phyloP scores from a whole-genome alignment of 306 rosid species.

The Luffa acutangula region DNA sequence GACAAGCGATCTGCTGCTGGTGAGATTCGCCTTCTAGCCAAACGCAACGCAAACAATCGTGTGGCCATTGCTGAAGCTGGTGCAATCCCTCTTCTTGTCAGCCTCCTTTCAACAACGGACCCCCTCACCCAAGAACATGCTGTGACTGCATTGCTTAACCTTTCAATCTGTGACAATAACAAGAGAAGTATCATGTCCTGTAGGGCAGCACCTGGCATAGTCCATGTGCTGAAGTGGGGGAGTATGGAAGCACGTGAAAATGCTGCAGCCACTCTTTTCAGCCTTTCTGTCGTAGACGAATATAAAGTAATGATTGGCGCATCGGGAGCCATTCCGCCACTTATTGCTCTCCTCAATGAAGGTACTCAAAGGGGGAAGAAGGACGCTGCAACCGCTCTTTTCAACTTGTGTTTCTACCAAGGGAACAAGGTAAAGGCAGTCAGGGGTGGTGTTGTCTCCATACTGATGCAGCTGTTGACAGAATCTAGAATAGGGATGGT shows the following conservation, averaged over 20 bases:
- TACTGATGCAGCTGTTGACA: slow-evolving; percentile 70
- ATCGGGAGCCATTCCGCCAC: slow-evolving; percentile 84
- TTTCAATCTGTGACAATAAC: slow-evolving; percentile 83
- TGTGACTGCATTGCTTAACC: slow-evolving; percentile 89
- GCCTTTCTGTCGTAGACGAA: slow-evolving; percentile 89
- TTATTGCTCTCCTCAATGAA: slow-evolving; percentile 66
- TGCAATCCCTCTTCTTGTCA: slow-evolving; percentile 79
- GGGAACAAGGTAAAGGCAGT: slow-evolving; percentile 93
- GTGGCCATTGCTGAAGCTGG: slow-evolving; percentile 98
- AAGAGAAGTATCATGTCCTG: slow-evolving; percentile 68
- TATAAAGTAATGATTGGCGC: slow-evolving; percentile 76
- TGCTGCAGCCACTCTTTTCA: slow-evolving; percentile 95
- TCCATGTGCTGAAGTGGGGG: slow-evolving; percentile 78
- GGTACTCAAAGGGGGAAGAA: slow-evolving; percentile 97
- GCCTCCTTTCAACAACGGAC: slow-evolving; percentile 60
- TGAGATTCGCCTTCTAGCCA: slow-evolving; percentile 93
- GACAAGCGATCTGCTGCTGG: slow-evolving; percentile 84
- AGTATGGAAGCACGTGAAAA: slow-evolving; percentile 99
- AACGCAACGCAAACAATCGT: slow-evolving; percentile 89
- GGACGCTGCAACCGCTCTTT: slow-evolving; percentile 94
- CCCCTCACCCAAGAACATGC: slow-evolving; percentile 95
- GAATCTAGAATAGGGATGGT: slow-evolving; percentile 87
- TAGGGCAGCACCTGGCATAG: slow-evolving; percentile 85
- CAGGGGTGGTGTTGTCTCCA: slow-evolving; percentile 81
- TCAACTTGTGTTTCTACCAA: slow-evolving; percentile 87